Percentiles rank a stretch among this genome's conserved stretches.
These are phyloP conservation scores for Nicotiana undulata DNA, from an alignment of 257 asterid genomes.

Conservation along the genomic window DNA sequence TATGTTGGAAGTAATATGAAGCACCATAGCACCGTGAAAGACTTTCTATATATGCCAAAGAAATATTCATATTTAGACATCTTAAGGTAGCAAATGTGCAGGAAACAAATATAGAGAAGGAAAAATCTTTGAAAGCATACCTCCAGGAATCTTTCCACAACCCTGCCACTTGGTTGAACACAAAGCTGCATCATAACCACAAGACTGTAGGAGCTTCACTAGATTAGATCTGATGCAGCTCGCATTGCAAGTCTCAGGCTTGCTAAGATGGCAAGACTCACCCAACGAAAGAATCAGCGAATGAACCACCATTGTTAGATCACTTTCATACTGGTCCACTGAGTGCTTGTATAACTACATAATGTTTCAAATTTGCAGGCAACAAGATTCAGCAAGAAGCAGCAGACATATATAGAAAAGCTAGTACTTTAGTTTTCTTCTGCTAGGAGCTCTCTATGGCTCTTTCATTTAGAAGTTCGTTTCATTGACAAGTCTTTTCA, in stretches of 20 bases:
- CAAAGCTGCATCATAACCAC: conserved; percentile 42
- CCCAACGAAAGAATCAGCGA: conserved; percentile 34
- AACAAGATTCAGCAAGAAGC: not conserved
- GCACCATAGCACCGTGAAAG: not conserved
- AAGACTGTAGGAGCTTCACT: conserved; percentile 36
- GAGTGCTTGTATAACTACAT: conserved; percentile 30
- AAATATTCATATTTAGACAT: not conserved
- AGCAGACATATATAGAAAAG: not conserved
- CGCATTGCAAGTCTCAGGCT: conserved; percentile 26
- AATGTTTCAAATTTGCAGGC: not conserved
- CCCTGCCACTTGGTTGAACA: conserved; percentile 40
- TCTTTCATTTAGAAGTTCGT: not conserved
- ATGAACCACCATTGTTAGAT: conserved; percentile 33
- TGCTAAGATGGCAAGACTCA: conserved; percentile 17
- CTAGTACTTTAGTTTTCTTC: not conserved
- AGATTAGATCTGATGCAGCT: conserved; percentile 38
- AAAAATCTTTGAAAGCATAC: conserved; percentile 4
- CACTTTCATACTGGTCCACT: conserved; percentile 28
- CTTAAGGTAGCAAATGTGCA: not conserved
- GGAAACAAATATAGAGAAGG: not conserved
- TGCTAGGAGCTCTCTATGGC: not conserved
- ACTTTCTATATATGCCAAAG: not conserved
- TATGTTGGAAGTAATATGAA: not conserved
- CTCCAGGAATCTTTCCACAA: conserved; percentile 43
- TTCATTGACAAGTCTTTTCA: not conserved